phyloP scores from a whole-genome alignment of 2,329 filamentous ascomycete species.

The Orbilia oligospora region DNA sequence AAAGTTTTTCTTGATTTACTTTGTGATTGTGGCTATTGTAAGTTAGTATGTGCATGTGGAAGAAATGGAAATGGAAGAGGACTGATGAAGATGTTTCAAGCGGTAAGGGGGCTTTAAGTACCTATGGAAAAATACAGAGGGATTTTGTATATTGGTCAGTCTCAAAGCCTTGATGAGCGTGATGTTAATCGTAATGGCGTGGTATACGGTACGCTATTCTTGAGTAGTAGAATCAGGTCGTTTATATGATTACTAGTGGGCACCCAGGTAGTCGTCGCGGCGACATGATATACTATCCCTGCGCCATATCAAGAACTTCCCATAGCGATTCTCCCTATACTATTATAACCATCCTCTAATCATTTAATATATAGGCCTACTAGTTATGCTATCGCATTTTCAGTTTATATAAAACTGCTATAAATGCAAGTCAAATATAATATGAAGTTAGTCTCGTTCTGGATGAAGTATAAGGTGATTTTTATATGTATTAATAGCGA shows the following conservation, averaged over 20 bases:
- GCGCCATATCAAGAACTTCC: background rate
- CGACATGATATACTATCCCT: background rate
- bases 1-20: no score
- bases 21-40: no score
- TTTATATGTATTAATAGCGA: no score
- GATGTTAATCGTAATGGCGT: background rate
- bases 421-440: no score
- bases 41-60: no score
- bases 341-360: no score
- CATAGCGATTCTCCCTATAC: background rate
- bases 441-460: no score
- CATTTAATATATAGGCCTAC: no score
- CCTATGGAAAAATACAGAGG: background rate
- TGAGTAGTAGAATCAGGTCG: background rate
- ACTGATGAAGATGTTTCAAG: background rate
- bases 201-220: background rate
- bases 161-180: background rate
- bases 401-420: no score
- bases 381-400: no score
- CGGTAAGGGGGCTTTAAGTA: background rate
- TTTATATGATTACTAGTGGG: background rate
- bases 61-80: no score
- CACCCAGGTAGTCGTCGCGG: slow-evolving; percentile 7
- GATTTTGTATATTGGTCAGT: background rate
- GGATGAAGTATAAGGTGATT: no score